Percentiles rank a stretch among this genome's conserved stretches.
Conservation (phyloP, 768 basidiomycete species). For the Tricholoma sp. region DNA sequence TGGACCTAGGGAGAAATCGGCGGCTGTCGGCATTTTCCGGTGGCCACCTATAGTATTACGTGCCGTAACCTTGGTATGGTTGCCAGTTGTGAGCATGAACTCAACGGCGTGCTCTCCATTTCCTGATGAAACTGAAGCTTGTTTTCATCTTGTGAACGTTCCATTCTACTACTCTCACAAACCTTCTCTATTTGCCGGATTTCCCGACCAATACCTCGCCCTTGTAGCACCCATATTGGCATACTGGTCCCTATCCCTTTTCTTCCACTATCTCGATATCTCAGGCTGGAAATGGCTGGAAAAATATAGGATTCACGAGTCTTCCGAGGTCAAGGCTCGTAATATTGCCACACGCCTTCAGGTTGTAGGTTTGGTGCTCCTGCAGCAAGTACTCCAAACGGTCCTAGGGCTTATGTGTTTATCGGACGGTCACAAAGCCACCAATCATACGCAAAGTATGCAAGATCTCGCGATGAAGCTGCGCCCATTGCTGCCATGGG, state of each 20-base stretch:
- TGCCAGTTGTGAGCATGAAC: constrained; percentile 26
- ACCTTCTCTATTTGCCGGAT: constrained; percentile 40
- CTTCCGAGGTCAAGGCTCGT: constrained; percentile 64
- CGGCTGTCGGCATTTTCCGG: too few species aligned
- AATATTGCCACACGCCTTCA: constrained; percentile 70
- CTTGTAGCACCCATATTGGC: constrained; percentile 70
- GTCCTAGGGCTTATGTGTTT: constrained; percentile 66
- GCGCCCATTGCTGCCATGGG: constrained; percentile 28
- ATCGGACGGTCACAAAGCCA: constrained; percentile 32
- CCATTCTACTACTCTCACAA: constrained; percentile 55
- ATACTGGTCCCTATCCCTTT: constrained; percentile 78
- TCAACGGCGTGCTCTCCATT: constrained; percentile 29
- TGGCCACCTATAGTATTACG: too few species aligned
- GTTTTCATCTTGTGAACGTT: constrained; percentile 25
- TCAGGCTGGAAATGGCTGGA: constrained; percentile 74
- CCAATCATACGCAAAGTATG: constrained; percentile 38
- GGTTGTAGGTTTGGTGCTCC: constrained; percentile 75
- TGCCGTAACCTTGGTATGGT: too few species aligned
- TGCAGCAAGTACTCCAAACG: constrained; percentile 88
- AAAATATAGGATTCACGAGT: constrained; percentile 84
- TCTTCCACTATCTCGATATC: constrained; percentile 82
- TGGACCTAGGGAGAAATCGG: too few species aligned
- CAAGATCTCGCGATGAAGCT: constrained; percentile 37
- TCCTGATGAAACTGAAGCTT: constrained; percentile 31
- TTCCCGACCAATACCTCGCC: constrained; percentile 70